Evolutionary conservation across 2,329 filamentous ascomycete species (phyloP).

Genomic region (Herpotrichia juniperi): DNA sequence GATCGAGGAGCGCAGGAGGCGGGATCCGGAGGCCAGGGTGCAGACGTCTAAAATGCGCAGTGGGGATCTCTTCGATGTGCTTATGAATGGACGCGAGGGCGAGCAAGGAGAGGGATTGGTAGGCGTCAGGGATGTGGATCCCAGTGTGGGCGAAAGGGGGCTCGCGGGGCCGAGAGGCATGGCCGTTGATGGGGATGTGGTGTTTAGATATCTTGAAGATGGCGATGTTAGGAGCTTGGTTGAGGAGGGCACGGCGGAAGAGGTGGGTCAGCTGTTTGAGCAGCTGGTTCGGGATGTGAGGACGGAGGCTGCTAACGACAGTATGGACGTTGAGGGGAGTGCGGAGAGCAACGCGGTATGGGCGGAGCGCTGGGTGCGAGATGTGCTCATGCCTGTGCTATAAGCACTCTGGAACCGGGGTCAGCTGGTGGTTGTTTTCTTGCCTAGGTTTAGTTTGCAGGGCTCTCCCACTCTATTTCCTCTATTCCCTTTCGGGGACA

Average conservation of each 20-base stretch:
- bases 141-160: slow-evolving; percentile 23
- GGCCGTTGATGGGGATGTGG: slow-evolving; percentile 52
- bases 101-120: slow-evolving; percentile 9
- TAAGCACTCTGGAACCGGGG: slow-evolving; percentile 8
- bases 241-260: slow-evolving; percentile 19
- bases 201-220: slow-evolving; percentile 37
- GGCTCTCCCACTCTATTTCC: too few relatives aligned
- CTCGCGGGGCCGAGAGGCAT: slow-evolving; percentile 27
- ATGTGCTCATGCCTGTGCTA: slow-evolving; percentile 30
- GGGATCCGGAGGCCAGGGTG: slow-evolving; percentile 11
- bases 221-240: slow-evolving; percentile 21
- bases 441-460: too few relatives aligned
- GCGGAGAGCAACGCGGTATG: slow-evolving; percentile 9
- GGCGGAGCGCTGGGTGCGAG: slow-evolving; percentile 24
- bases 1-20: slow-evolving; percentile 27
- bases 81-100: slow-evolving; percentile 30
- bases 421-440: too few relatives aligned
- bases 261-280: slow-evolving; percentile 25
- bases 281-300: slow-evolving; percentile 24
- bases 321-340: slow-evolving; percentile 25
- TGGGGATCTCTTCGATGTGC: slow-evolving; percentile 25
- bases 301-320: slow-evolving; percentile 22
- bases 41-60: slow-evolving; percentile 9
- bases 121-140: slow-evolving; percentile 31
- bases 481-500: too few relatives aligned